phyloP scores from a whole-genome alignment of 176 grass and related monocot species.

The Pontederia paniculata region DNA sequence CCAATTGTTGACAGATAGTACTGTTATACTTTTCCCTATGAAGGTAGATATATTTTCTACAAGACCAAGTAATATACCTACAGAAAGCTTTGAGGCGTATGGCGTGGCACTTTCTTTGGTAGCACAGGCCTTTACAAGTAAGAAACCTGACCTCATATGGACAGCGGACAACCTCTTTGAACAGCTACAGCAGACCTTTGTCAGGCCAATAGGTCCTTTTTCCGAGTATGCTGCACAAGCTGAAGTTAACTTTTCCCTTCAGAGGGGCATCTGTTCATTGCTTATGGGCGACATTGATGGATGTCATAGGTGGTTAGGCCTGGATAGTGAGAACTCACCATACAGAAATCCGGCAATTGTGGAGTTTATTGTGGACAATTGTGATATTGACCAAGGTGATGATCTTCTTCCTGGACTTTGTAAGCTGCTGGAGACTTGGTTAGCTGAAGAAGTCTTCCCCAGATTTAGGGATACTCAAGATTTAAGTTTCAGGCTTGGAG shows the following conservation, averaged over 20 bases:
- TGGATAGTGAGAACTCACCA: slow-evolving; percentile 51
- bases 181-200: slow-evolving; percentile 72
- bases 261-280: slow-evolving; percentile 76
- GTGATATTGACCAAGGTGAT: slow-evolving; percentile 37
- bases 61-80: slow-evolving; percentile 79
- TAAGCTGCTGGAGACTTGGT: slow-evolving; percentile 88
- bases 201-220: slow-evolving; percentile 7
- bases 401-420: slow-evolving; percentile 87
- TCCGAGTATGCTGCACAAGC: slow-evolving; percentile 41
- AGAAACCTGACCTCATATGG: slow-evolving; percentile 60
- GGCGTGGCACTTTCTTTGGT: slow-evolving; percentile 82
- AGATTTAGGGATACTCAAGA: slow-evolving; percentile 80
- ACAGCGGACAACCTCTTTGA: slow-evolving; percentile 59
- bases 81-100: slow-evolving; percentile 85
- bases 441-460: slow-evolving; percentile 71
- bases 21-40: slow-evolving; percentile 17
- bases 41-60: slow-evolving; percentile 79
- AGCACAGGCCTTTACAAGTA: slow-evolving; percentile 71
- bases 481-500: slow-evolving; percentile 64
- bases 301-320: slow-evolving; percentile 72
- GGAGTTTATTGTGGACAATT: slow-evolving; percentile 74
- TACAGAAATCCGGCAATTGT: slow-evolving; percentile 64
- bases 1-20: slow-evolving; percentile 1
- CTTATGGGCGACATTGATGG: slow-evolving; percentile 68
- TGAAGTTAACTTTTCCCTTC: slow-evolving; percentile 49